Base-by-base conservation (phyloP, 768 basidiomycete genomes). In the Dioszegia crocea region DNA sequence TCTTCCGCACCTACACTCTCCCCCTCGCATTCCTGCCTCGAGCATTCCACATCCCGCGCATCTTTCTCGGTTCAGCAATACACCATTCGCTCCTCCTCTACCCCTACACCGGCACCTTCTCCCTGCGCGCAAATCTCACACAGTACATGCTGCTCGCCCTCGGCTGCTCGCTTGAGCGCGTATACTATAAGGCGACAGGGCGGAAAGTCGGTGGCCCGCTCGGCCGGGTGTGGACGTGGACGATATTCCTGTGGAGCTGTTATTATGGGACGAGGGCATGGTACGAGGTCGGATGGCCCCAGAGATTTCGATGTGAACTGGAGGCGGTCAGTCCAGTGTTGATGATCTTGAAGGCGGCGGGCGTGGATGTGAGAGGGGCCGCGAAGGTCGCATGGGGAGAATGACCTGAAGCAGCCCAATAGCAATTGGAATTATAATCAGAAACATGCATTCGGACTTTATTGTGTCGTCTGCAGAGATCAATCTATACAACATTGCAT, bases 11-110 rank as follows among this genome's bases (percentile, higher is more conserved):
- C 19, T 36, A 46, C 12, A 44, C 59, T 24, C 45, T 31, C 4
- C 52, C 54, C 17, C 36, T 55, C 30, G 17, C 26, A 6, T 30
- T 39, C 30, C 59, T 60, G 17, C 46, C 52, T n/a, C 33, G 16
- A 3, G 14, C 45, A 14, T 24, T 56, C n/a, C 38, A 56, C 40
- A 36, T 55, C 27, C 52, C 45, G 1, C 40, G 29, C 44, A 61
- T 61, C 38, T 61, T 61, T 54, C 38, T 56, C 52, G 51, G 46
- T 26, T 61, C 59, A 11, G 53, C 38, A 21, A 19, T 61, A 2
- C 46, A 56, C 54, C 59, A 61, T 47, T n/a, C 31, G 24, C 3
- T 61, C 47, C 33, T 51, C 30, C 10, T 46, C 39, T 61, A 56
- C 39, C 59, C 59, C 10, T 36, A 21, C 41, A 27, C 46, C 27